These are phyloP conservation scores for Teunomyces barrocoloradensis DNA, from an alignment of 805 yeast genomes.

Conservation along the genomic window DNA sequence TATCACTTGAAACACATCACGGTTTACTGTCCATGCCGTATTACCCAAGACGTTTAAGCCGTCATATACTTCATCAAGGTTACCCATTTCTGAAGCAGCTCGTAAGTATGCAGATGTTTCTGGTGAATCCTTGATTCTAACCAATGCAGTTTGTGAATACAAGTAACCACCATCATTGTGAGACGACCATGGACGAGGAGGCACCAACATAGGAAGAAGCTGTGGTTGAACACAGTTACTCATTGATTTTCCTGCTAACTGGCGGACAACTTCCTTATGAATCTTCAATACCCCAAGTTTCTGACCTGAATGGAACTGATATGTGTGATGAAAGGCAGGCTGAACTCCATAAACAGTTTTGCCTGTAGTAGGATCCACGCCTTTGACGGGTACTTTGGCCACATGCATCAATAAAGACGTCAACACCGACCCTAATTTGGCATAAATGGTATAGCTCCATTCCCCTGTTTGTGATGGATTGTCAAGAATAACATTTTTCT, in stretches of 20 bases:
- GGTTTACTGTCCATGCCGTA: slow-evolving; percentile 92
- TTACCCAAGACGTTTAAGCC: slow-evolving; percentile 85
- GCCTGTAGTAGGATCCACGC: slow-evolving; percentile 77
- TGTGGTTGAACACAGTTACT: slow-evolving; percentile 78
- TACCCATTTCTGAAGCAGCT: slow-evolving; percentile 73
- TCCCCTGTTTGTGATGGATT: slow-evolving; percentile 13
- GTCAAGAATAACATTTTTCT: slow-evolving; percentile 8
- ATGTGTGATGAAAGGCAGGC: slow-evolving; percentile 89
- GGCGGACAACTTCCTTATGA: slow-evolving; percentile 65
- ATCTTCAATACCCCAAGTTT: slow-evolving; percentile 78
- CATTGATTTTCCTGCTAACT: slow-evolving; percentile 63
- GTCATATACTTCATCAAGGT: slow-evolving; percentile 62
- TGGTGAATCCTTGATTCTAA: slow-evolving; percentile 79
- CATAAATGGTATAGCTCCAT: slow-evolving; percentile 25
- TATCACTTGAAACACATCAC: slow-evolving; percentile 62
- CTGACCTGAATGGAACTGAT: slow-evolving; percentile 75
- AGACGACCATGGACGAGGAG: slow-evolving; percentile 85
- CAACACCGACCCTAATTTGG: slow-evolving; percentile 80
- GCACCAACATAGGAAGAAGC: slow-evolving; percentile 84
- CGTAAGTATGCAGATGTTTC: slow-evolving; percentile 87
- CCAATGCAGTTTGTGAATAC: slow-evolving; percentile 58
- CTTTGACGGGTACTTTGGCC: slow-evolving; percentile 78
- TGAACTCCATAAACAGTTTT: slow-evolving; percentile 64
- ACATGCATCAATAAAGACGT: slow-evolving; percentile 73
- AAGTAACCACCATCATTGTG: slow-evolving; percentile 85